Evolutionary conservation across 768 basidiomycete species (phyloP).

Genomic region (Hebeloma cylindrosporum): DNA sequence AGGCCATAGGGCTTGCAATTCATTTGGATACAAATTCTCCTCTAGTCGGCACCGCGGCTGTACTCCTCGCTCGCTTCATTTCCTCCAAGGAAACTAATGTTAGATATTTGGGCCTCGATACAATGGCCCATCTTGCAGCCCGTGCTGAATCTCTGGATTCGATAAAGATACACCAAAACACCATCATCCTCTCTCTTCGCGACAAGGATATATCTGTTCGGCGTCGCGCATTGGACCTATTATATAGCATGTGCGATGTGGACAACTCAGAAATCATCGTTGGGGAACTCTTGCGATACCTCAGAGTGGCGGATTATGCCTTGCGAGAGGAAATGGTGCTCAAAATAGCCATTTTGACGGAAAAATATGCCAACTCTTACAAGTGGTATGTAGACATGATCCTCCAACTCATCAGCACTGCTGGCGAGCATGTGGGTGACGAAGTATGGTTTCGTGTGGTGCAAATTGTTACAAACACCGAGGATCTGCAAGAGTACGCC

Average conservation of each 20-base stretch:
- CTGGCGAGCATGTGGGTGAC: constrained; percentile 98
- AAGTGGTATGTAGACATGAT: constrained; percentile 99
- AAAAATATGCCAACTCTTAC: constrained; percentile 96
- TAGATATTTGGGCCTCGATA: constrained; percentile 94
- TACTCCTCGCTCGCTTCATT: constrained; percentile 93
- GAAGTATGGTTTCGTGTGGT: constrained; percentile 99
- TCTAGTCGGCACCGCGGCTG: constrained; percentile 83
- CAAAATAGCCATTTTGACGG: constrained; percentile 98
- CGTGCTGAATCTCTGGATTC: constrained; percentile 87
- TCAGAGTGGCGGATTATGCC: constrained; percentile 95
- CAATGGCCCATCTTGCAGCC: constrained; percentile 97
- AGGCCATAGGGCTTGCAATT: constrained; percentile 95
- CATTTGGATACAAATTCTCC: constrained; percentile 91
- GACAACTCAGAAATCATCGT: constrained; percentile 96
- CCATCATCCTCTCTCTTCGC: constrained; percentile 90
- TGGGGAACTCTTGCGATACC: constrained; percentile 89
- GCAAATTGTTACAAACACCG: constrained; percentile 98
- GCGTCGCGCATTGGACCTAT: constrained; percentile 87
- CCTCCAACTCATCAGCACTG: constrained; percentile 90
- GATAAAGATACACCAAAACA: constrained; percentile 94
- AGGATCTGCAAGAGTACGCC: constrained; percentile 95
- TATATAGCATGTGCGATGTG: constrained; percentile 99
- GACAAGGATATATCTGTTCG: constrained; percentile 98
- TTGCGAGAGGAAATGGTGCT: constrained; percentile 98
- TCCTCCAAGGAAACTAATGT: constrained; percentile 99